Conservation (phyloP, 345 rosid genomes). For the Melaleuca quinquenervia region DNA sequence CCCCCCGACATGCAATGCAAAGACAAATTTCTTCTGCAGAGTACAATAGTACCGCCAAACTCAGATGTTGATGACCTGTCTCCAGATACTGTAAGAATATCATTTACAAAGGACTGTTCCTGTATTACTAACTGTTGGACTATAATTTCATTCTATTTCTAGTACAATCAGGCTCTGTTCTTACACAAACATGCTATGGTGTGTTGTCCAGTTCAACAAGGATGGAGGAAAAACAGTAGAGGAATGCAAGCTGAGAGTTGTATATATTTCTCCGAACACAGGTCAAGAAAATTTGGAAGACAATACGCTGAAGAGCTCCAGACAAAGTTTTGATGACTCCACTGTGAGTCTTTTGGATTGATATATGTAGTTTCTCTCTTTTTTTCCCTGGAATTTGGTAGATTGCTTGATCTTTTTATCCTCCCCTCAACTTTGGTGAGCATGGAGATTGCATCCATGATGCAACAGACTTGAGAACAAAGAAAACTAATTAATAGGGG, state of each 20-base stretch:
- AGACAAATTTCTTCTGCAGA: constrained; percentile 93
- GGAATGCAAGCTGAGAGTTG: constrained; percentile 89
- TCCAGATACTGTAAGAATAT: constrained; percentile 58
- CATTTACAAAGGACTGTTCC: not conserved
- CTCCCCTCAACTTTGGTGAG: not conserved
- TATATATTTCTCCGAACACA: constrained; percentile 44
- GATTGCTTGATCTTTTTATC: not conserved
- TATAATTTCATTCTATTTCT: not conserved
- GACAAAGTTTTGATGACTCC: constrained; percentile 37
- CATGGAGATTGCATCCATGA: not conserved
- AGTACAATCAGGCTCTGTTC: not conserved
- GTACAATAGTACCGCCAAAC: constrained; percentile 67
- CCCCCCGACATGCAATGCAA: constrained; percentile 92
- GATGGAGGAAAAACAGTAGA: constrained; percentile 60
- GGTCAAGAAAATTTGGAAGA: constrained; percentile 42
- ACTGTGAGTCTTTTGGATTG: constrained; percentile 37
- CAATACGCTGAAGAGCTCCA: constrained; percentile 27
- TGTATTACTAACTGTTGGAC: not conserved
- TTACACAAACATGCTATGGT: not conserved
- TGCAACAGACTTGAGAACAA: not conserved
- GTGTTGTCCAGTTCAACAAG: constrained; percentile 56
- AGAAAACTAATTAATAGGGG: not conserved
- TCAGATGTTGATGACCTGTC: constrained; percentile 81
- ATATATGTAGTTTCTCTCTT: not conserved
- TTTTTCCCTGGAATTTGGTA: not conserved